Evolutionary conservation across 139 green algal species (phyloP), one percentile per base, ranked within the genome.

Genomic region (Micractinium sp.): DNA sequence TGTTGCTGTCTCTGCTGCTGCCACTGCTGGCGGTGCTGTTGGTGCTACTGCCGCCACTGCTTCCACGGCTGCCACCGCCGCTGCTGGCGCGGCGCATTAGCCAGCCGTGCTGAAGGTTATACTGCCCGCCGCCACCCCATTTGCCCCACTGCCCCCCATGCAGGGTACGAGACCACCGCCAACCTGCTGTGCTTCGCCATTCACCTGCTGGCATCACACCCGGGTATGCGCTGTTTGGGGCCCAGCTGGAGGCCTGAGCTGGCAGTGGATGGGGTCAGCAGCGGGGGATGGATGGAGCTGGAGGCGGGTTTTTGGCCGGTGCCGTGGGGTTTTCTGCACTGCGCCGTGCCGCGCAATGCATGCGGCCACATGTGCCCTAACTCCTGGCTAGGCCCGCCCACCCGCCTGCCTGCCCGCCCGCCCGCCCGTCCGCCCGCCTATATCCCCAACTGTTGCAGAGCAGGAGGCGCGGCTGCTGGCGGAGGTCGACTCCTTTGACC

Each of bases 121-220:
- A 9, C 47, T 9, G 5, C 47, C 9, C 47, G 47, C 7, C 47
- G 47, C 47, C 47, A n/a, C 47, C 7, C 47, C 47, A 56, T 9
- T 56, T 56, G 47, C 47, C 47, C 47, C 47, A 56, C 47, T 56
- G 47, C 47, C 5, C 47, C 47, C 47, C 47, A 12, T 71, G 60
- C 81, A 86, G 81, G 81, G 0, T 86, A 86, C 35, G 81, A 86
- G 33, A 86, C 81, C 60, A 86, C 81, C 16, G 81, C 60, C 81
- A 86, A 86, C 36, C n/a, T 36, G 15, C 4, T 86, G 1, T 25
- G 20, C 23, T 86, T 60, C 35, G 12, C 60, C 7, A 25, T 86
- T 2, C 77, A 86, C 61, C 63, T 75, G n/a, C 35, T 86, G 23
- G 81, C 81, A 3, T 14, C 2, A 3, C 31, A 86, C 81, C 81